phyloP scores from a whole-genome alignment of 2,329 filamentous ascomycete species.

The Penicillium sp. region DNA sequence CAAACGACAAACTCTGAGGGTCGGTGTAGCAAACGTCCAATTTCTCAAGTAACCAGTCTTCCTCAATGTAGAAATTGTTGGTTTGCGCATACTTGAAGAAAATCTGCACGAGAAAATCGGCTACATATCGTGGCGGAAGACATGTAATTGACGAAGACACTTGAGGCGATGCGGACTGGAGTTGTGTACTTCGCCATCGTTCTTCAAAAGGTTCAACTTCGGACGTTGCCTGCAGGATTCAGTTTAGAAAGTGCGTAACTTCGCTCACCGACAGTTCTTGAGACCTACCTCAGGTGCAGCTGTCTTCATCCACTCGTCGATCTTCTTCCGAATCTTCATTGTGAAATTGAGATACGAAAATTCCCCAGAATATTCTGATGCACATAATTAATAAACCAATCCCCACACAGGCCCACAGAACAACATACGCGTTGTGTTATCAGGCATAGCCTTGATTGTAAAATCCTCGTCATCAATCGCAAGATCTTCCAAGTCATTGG shows the following conservation, averaged over 20 bases:
- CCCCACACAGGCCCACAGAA: too few relatives aligned
- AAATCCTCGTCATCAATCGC: slow-evolving; percentile 43
- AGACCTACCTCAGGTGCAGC: slow-evolving; percentile 35
- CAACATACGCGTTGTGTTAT: slow-evolving; percentile 40
- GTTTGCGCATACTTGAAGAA: slow-evolving; percentile 46
- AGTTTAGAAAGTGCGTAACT: slow-evolving; percentile 9
- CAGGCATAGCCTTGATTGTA: slow-evolving; percentile 39
- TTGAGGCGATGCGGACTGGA: slow-evolving; percentile 40
- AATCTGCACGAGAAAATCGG: slow-evolving; percentile 42
- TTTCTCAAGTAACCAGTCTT: slow-evolving; percentile 41
- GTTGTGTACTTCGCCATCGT: slow-evolving; percentile 42
- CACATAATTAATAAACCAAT: neutral
- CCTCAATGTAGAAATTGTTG: slow-evolving; percentile 45
- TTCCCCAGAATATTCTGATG: slow-evolving; percentile 44
- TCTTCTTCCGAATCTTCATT: slow-evolving; percentile 42
- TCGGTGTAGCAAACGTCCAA: slow-evolving; percentile 39
- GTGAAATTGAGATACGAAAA: slow-evolving; percentile 47
- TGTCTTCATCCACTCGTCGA: slow-evolving; percentile 43
- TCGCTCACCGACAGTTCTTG: neutral
- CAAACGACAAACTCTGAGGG: slow-evolving; percentile 33
- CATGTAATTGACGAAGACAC: slow-evolving; percentile 39
- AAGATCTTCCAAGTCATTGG: slow-evolving; percentile 40
- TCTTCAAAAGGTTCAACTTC: slow-evolving; percentile 42
- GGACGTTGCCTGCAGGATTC: slow-evolving; percentile 28
- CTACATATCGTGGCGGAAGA: slow-evolving; percentile 44